A percentile compares a stretch with the other conserved stretches of the same genome.
phyloP scores from a whole-genome alignment of 257 asterid genomes.

The Capsicum baccatum region DNA sequence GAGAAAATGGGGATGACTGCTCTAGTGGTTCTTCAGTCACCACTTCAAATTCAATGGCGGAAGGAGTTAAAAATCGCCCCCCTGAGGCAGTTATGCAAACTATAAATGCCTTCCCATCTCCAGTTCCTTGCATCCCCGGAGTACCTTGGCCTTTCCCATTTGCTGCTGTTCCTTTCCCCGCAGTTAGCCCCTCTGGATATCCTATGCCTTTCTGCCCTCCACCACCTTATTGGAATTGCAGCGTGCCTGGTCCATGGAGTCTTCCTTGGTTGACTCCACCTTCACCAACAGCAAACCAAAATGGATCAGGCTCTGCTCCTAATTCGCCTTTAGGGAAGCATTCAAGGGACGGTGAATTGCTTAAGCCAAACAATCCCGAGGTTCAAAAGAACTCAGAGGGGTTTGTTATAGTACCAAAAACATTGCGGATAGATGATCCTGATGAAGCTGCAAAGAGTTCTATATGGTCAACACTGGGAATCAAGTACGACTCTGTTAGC shows the following conservation, averaged over 20 bases:
- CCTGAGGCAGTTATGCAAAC: slow-evolving; percentile 50
- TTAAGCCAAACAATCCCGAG: slow-evolving; percentile 40
- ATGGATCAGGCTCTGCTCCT: slow-evolving; percentile 36
- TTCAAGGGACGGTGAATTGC: slow-evolving; percentile 64
- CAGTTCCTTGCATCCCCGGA: slow-evolving; percentile 62
- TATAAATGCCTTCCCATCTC: slow-evolving; percentile 53
- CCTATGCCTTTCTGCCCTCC: slow-evolving; percentile 65
- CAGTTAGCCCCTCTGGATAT: slow-evolving; percentile 56
- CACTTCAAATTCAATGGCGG: slow-evolving; percentile 38
- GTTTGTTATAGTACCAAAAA: slow-evolving; percentile 66
- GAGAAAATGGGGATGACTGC: slow-evolving; percentile 52
- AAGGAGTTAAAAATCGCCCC: slow-evolving; percentile 38
- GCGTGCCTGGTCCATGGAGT: slow-evolving; percentile 62
- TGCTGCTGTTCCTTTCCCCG: slow-evolving; percentile 57
- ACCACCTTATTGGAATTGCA: slow-evolving; percentile 74
- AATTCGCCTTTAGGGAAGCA: slow-evolving; percentile 74
- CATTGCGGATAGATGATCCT: slow-evolving; percentile 81
- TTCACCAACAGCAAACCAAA: slow-evolving; percentile 44
- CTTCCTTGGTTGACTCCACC: slow-evolving; percentile 60
- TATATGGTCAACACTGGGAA: slow-evolving; percentile 85
- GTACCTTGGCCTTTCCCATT: slow-evolving; percentile 67
- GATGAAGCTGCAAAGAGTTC: slow-evolving; percentile 91
- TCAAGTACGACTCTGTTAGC: slow-evolving; percentile 51
- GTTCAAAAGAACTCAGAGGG: slow-evolving; percentile 40
- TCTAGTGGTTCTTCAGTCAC: slow-evolving; percentile 50